Evolutionary conservation across 495 filamentous ascomycete species (phyloP), one percentile per base, ranked within the genome.

Genomic region (Hypoxylon perforatum): DNA sequence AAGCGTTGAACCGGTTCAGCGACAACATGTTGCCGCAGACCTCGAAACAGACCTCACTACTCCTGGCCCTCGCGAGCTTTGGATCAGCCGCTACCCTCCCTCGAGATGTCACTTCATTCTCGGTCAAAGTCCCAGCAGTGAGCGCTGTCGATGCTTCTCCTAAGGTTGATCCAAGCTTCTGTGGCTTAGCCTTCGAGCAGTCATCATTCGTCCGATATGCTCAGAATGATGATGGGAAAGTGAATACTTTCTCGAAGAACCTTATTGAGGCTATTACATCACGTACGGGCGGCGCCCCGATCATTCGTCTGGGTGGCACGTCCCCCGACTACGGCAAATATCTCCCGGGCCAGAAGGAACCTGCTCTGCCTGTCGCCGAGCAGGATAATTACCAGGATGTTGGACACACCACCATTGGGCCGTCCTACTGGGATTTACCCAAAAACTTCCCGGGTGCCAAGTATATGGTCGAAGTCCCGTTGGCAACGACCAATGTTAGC

Each of bases 391-490:
- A 71, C 35, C 73, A 75, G 30, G 52, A 75, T 38, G 49, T 73
- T 11, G 73, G 73, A 6, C 54, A 53, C 19, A 75, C 73, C 0
- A 73, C 67, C 6, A 73, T 75, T 7, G 73, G 73, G 0, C 70
- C 73, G 1, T 71, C 67, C 0, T 75, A 71, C 45, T 75, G 73
- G 73, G 14, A 47, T 3, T 36, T 71, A 7, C 65, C 70, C 6
- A 58, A 61, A 28, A 73, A 67, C 23, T 71, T 75, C n/a, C 70
- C 67, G 0, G 44, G 45, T 1, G 73, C 73, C 4, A 59, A 65
- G 19, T 75, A 73, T 9, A 69, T 73, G 54, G 57, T 73, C n/a
- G 64, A 75, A 45, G 67, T 73, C 17, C 73, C 73, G n/a, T 28
- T 75, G 11, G 73, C 70, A 0, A 75, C 70, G 3, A 73, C 58